Evolutionary conservation across 371 early-diverging fungal genomes (phyloP), one percentile per base, ranked within the genome.

Genomic region (Rhizopus delemar): DNA sequence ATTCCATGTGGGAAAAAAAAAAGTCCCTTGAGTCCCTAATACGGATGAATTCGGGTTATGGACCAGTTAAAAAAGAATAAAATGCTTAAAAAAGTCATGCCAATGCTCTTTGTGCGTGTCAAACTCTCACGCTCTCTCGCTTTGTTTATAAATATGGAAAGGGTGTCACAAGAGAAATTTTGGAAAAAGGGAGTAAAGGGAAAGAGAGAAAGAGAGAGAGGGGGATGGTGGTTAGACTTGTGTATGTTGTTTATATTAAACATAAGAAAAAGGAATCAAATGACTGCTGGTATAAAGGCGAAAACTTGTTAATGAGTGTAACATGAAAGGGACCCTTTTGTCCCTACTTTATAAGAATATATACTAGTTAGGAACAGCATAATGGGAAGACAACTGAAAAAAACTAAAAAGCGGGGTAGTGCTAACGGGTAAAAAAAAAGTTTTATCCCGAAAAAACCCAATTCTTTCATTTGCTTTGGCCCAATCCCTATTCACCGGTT

Each of bases 321-420:
- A 45, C 46, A 8, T 22, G 7, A n/a, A 16, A 7, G 3, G 60
- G 60, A 60, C 60, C 60, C 60, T 60, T 60, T 46, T 35, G 36
- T 60, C 60, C 60, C 60, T 60, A 60, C 6, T 46, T 60, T 48
- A 33, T 32, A 51, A 16, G 9, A 34, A 5, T 9, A 33, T 13
- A 51, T 12, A 34, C n/a, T 13, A 33, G 32, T 33, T 51, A 38
- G 35, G 15, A 15, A 33, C 15, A 49, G 41, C 43, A 41, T 54
- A 61, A 41, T 55, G 61, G 61, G 61, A 61, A 55, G 15, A 41
- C 36, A 39, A 28, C 50, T 49, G 58, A 61, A 55, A 55, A 61
- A 43, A 41, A 41, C 32, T 51, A 41, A 55, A 61, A 54, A 51
- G 56, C 61, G 61, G 61, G 61, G 61, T 61, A 55, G 36, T 50